Evolutionary conservation across 495 filamentous ascomycete genomes (phyloP), one percentile per base, ranked within the genome.

Genomic region (Penicillium manginii): DNA sequence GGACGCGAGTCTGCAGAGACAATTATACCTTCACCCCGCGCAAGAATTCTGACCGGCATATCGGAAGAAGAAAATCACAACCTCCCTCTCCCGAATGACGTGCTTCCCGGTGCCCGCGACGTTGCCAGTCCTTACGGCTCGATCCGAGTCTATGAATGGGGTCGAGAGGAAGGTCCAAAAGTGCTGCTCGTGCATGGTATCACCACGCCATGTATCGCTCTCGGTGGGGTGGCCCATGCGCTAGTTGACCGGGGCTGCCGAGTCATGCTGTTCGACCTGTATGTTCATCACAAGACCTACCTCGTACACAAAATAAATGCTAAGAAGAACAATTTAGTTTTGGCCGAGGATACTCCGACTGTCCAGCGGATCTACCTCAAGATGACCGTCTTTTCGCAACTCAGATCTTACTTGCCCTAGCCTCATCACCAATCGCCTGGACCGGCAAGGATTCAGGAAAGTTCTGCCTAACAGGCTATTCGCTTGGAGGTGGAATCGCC

Each of bases 111-210:
- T 15, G 85, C 77, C 6, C 80, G 91, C 40, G 85, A 92, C 73
- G 87, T 96, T 19, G 69, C 79, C 3, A 90, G 84, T 7, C 89
- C 90, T 56, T 96, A 93, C 63, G 93, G 93, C 19, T 85, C 81
- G 23, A 87, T 92, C 23, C 78, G 90, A 37, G 88, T 92, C 12
- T 96, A 96, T 67, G 93, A 98, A 80, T 96, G 86, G 79, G 93
- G 93, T 9, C 91, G 91, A n/a, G 83, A 87, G 55, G 70, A 84
- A 50, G 93, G 92, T 3, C 75, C 81, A 19, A 96, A 92, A 66
- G 88, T 96, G 1, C 64, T 97, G 35, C 75, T 96, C 21, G 74
- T 97, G 19, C 93, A 96, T 68, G 93, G 93, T 26, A 96, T 96
- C 65, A 88, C 84, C 50, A 98, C 90, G 1, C 90, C 93, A 2